phyloP scores from a whole-genome alignment of 257 asterid genomes.

The Nicotiana tomentosiformis region DNA sequence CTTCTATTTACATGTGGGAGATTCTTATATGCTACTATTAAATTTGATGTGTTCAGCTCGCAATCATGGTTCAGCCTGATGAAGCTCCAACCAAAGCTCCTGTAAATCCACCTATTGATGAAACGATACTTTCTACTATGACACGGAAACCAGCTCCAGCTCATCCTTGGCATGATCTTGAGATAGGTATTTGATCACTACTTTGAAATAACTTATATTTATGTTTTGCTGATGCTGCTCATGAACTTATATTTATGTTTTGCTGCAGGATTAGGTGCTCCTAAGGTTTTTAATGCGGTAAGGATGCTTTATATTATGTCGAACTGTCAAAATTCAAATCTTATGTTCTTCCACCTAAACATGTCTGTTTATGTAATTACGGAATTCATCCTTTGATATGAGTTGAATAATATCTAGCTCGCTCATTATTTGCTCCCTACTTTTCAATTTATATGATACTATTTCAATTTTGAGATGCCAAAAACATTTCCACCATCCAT shows the following conservation, averaged over 20 bases:
- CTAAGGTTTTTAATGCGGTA: constrained; percentile 72
- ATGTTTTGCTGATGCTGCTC: constrained; percentile 11
- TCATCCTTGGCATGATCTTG: constrained; percentile 99
- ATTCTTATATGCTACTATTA: not conserved
- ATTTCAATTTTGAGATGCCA: too few relatives aligned
- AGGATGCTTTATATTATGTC: constrained; percentile 24
- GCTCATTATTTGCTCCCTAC: too few relatives aligned
- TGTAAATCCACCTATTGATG: constrained; percentile 17
- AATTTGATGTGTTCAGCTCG: constrained; percentile 12
- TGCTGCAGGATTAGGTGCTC: constrained; percentile 79
- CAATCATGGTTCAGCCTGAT: constrained; percentile 31
- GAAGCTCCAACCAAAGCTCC: constrained; percentile 24
- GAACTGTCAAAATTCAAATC: not conserved
- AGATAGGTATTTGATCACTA: constrained; percentile 42
- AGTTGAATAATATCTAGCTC: too few relatives aligned
- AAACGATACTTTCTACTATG: constrained; percentile 75
- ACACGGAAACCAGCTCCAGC: constrained; percentile 74
- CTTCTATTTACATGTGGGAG: not conserved
- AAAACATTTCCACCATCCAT: too few relatives aligned
- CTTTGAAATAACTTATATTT: not conserved
- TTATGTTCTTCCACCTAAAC: too few relatives aligned
- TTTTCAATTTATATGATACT: too few relatives aligned
- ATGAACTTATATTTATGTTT: constrained; percentile 2
- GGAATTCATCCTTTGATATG: too few relatives aligned
- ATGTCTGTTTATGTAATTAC: too few relatives aligned